Base-by-base conservation (phyloP, 2,329 filamentous ascomycete genomes). In the Penicillium sp. region DNA sequence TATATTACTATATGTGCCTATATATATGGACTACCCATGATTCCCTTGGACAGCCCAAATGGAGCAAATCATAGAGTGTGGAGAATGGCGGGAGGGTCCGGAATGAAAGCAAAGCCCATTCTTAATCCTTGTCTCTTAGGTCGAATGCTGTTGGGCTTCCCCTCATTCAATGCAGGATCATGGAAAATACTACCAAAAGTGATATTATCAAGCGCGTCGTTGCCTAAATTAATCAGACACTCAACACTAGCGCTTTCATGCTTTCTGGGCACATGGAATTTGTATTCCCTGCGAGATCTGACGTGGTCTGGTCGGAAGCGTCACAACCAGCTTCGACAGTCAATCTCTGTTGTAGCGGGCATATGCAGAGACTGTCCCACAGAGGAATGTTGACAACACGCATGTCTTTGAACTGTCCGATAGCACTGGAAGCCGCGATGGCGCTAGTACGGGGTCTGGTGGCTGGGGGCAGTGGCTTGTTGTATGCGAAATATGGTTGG, bases 141-240 rank as follows among this genome's bases (percentile, higher is more conserved):
- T 29, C 13, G 9, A 9, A 35, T 63, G 51, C 16, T 56, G 52
- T 29, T 20, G 47, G 14, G 44, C 8, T 43, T 57, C 10, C 61
- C 61, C 31, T 53, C 20, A 35, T 45, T 35, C 3, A 70, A 55
- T 50, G 60, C 57, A 35, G 56, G 61, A 14, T 58, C 58, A 52
- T 67, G 62, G 10, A 60, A 62, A 45, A 61, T 20, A n/a, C 56
- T 54, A 4, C 52, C 53, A 10, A 60, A 64, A 1, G 56, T 61
- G 4, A 58, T 31, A 24, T 55, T 53, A 11, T 10, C 44, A 11
- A 54, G 39, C 18, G 48, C 52, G 16, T 60, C 40, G 3, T 53
- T 59, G 2, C 57, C 46, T 2, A 46, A 46, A 1, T 48, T 59
- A 39, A 54, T 59, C 11, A 58, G 24, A 5, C 52, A 13, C n/a